Evolutionary conservation across 768 basidiomycete genomes (phyloP), one percentile per base, ranked within the genome.

Genomic region (Megacollybia marginata): DNA sequence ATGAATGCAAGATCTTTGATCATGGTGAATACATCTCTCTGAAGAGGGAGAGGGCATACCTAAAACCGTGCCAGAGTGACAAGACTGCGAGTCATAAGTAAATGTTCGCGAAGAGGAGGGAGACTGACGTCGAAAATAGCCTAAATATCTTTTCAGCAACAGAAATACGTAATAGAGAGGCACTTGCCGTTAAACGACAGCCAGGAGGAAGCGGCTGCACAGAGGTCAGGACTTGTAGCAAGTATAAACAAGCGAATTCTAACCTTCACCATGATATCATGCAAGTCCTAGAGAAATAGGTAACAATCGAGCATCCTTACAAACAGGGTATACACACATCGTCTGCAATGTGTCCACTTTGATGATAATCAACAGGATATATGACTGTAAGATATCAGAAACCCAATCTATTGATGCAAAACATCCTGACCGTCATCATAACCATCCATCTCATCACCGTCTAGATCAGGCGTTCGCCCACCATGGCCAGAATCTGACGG

Each of bases 401-500:
- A 6, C 23, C 23, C 6, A 6, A 6, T 28, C 23, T 28, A 28
- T 28, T 28, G 23, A 28, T 28, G 23, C 23, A 28, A 28, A 28
- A 28, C 23, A 19, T 9, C 42, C 62, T 35, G 49, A 82, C 83
- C 80, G 74, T 92, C 90, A 54, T 93, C 90, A 48, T 69, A 78
- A 7, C 92, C 92, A 56, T 89, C 86, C 0, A 72, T 67, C 65
- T 94, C 85, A 55, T 91, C 89, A 3, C 88, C 88, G 55, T 89
- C 76, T 1, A 67, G 52, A 65, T 96, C 92, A 48, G 72, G 73
- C 3, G 85, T 83, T 60, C 94, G 93, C 9, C 93, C 95, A n/a
- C 96, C 95, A 58, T 97, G 94, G 0, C 94, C 95, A 1, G 93
- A 95, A 66, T 91, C 87, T 88, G n/a, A 48, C 7, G 19, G 8